Percentiles rank a stretch among this genome's conserved stretches.
phyloP scores from a whole-genome alignment of 345 rosid species.

The Euphorbia peplus region DNA sequence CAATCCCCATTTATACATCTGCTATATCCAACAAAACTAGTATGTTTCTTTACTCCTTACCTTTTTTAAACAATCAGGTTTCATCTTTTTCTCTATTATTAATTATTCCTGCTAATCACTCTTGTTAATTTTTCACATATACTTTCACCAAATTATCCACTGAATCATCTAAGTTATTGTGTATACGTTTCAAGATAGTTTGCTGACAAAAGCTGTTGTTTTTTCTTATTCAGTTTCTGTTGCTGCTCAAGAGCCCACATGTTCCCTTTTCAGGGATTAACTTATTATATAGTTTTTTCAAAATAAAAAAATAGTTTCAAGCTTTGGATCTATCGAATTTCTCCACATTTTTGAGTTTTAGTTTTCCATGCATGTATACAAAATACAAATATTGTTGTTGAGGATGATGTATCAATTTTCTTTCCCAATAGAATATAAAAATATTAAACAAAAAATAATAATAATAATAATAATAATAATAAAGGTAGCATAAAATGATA shows the following conservation, averaged over 20 bases:
- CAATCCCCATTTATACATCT: slow-evolving; percentile 38
- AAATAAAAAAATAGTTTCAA: slow-evolving; percentile 12
- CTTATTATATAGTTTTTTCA: not conserved
- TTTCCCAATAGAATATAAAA: slow-evolving; percentile 26
- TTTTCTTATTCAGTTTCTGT: slow-evolving; percentile 4
- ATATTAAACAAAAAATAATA: no score
- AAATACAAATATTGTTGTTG: slow-evolving; percentile 23
- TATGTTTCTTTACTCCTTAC: slow-evolving; percentile 33
- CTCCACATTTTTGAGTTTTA: slow-evolving; percentile 25
- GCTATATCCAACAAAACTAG: slow-evolving; percentile 32
- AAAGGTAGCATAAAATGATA: slow-evolving; percentile 13
- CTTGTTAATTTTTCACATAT: not conserved
- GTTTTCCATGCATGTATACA: slow-evolving; percentile 28
- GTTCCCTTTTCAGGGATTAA: slow-evolving; percentile 26
- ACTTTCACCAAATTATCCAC: not conserved
- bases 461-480: no score
- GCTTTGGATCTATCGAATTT: slow-evolving; percentile 54
- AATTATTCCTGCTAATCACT: not conserved
- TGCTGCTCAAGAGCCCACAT: slow-evolving; percentile 61
- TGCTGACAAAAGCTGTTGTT: slow-evolving; percentile 26
- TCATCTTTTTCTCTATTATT: slow-evolving; percentile 23
- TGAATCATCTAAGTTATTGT: not conserved
- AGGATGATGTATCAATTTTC: slow-evolving; percentile 35
- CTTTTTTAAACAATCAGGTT: slow-evolving; percentile 42
- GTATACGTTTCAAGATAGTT: slow-evolving; percentile 6